A percentile compares a stretch with the other conserved stretches of the same genome.
These are phyloP conservation scores for Nemania sp. DNA, from an alignment of 2,329 filamentous ascomycete species.

Conservation along the genomic window DNA sequence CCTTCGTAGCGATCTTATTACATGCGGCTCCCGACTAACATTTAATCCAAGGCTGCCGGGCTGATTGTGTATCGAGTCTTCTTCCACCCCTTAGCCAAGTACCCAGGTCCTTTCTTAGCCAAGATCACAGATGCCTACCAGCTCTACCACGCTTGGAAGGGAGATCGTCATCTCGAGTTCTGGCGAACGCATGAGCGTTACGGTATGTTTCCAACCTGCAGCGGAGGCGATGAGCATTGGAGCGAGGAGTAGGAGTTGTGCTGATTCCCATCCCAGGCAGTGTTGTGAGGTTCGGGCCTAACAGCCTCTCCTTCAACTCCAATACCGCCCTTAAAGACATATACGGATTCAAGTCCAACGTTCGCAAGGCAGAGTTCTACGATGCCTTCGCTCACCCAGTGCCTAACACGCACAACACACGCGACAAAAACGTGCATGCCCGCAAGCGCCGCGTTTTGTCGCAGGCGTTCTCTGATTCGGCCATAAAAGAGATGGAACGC, in stretches of 20 bases:
- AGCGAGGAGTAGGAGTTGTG: neutral
- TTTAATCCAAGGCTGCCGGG: conserved; percentile 30
- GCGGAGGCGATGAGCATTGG: neutral
- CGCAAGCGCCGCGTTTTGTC: conserved; percentile 72
- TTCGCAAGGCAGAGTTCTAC: conserved; percentile 73
- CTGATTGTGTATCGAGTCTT: conserved; percentile 60
- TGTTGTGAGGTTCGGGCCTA: conserved; percentile 78
- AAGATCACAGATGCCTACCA: conserved; percentile 67
- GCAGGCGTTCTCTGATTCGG: conserved; percentile 70
- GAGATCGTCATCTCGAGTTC: conserved; percentile 74
- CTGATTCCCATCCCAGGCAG: conserved; percentile 47
- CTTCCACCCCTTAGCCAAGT: conserved; percentile 66
- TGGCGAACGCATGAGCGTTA: conserved; percentile 72
- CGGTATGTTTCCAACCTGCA: conserved; percentile 48
- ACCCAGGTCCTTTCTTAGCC: conserved; percentile 66
- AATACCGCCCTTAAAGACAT: conserved; percentile 68
- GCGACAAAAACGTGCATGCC: conserved; percentile 69
- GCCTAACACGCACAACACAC: conserved; percentile 72
- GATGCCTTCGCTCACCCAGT: conserved; percentile 71
- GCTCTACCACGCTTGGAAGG: conserved; percentile 74
- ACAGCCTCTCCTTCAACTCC: conserved; percentile 77
- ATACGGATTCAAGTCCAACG: conserved; percentile 65
- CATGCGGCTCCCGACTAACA: conserved; percentile 6
- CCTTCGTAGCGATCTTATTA: too few relatives aligned
- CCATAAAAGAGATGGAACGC: conserved; percentile 68